These are phyloP conservation scores for Penicillium sp. DNA, from an alignment of 2,329 filamentous ascomycete genomes.

Conservation along the genomic window DNA sequence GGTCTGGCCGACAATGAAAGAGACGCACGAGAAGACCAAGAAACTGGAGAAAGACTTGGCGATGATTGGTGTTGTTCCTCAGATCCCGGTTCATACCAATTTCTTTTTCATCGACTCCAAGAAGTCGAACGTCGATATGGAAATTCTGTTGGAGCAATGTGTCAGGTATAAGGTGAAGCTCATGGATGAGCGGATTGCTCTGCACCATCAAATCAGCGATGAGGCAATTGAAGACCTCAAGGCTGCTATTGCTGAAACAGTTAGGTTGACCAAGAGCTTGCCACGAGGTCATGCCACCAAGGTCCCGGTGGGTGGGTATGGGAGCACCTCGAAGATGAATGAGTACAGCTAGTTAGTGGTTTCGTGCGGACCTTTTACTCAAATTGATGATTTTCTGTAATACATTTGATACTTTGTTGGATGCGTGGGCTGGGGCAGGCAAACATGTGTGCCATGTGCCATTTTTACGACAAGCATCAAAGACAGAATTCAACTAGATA, in stretches of 20 bases:
- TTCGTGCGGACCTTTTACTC: neutral
- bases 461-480: no score
- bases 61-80: constrained; percentile 49
- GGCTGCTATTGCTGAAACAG: constrained; percentile 22
- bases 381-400: neutral
- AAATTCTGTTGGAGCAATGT: constrained; percentile 25
- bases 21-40: constrained; percentile 24
- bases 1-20: constrained; percentile 25
- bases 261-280: constrained; percentile 22
- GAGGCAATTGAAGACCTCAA: constrained; percentile 33
- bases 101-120: constrained; percentile 26
- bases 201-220: constrained; percentile 34
- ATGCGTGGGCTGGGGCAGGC: no score
- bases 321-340: constrained; percentile 28
- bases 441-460: no score
- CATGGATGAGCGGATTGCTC: constrained; percentile 26
- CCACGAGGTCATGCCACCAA: constrained; percentile 18
- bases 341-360: constrained; percentile 23
- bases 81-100: constrained; percentile 37
- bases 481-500: no score
- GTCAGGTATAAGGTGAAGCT: constrained; percentile 22
- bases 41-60: constrained; percentile 20
- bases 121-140: constrained; percentile 24
- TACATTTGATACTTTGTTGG: neutral
- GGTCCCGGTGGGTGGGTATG: constrained; percentile 18